Conservation (phyloP, 768 basidiomycete species). For the Ramaria sp. region DNA sequence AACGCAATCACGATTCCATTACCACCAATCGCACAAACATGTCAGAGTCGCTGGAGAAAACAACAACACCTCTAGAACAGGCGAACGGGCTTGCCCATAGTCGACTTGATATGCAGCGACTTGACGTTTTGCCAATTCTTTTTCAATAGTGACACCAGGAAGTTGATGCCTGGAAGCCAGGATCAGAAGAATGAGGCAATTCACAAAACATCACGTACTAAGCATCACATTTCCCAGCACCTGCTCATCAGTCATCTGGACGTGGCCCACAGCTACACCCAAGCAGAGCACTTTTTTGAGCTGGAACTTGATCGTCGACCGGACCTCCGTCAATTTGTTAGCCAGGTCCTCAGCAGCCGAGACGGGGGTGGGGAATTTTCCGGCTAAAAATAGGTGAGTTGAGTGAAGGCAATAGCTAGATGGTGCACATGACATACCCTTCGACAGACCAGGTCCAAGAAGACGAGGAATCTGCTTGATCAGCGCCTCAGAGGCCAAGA, state of each 20-base stretch:
- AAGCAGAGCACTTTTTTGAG: conserved; percentile 98
- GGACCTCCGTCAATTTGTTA: conserved; percentile 90
- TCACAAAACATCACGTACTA: conserved; percentile 35
- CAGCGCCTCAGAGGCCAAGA: conserved; percentile 92
- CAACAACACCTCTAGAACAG: conserved; percentile 63
- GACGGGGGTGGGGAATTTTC: conserved; percentile 98
- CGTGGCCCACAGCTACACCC: conserved; percentile 96
- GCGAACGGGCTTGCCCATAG: conserved; percentile 98
- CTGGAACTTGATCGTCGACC: conserved; percentile 99
- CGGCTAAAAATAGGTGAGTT: conserved; percentile 41
- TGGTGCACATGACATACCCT: conserved; percentile 43
- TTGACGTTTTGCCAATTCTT: conserved; percentile 99
- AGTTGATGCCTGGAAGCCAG: conserved; percentile 79
- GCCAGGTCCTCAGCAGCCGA: conserved; percentile 81
- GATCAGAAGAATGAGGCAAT: not conserved
- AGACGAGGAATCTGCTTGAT: conserved; percentile 99
- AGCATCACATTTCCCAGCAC: conserved; percentile 97
- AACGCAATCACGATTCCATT: conserved; percentile 13
- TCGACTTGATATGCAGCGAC: conserved; percentile 95
- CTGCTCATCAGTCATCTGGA: conserved; percentile 96
- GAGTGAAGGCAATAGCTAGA: not conserved
- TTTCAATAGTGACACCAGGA: conserved; percentile 97
- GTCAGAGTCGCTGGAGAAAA: not conserved
- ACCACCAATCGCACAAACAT: conserved; percentile 10
- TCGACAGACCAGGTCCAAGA: conserved; percentile 98